These are phyloP conservation scores for Diaporthe humulicola DNA, from an alignment of 2,329 filamentous ascomycete genomes.

Conservation along the genomic window DNA sequence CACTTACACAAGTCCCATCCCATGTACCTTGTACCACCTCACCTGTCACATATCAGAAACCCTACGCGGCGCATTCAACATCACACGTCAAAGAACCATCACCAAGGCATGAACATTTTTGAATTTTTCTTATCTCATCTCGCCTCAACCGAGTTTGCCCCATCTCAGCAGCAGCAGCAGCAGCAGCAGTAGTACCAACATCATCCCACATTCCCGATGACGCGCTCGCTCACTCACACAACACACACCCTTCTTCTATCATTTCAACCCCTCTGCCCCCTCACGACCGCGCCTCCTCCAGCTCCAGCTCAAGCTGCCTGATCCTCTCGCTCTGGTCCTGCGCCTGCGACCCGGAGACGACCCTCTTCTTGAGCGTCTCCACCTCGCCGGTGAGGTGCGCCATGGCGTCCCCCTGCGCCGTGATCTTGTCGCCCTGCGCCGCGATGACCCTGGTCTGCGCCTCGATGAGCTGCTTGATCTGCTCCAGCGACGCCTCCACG, in stretches of 20 bases:
- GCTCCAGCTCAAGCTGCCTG: conserved; percentile 75
- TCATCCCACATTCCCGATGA: conserved; percentile 9
- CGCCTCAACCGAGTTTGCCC: background rate
- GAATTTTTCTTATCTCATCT: conserved; percentile 5
- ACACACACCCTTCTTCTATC: background rate
- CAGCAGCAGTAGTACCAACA: background rate
- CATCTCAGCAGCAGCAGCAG: background rate
- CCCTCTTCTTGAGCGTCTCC: conserved; percentile 83
- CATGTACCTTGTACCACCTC: background rate
- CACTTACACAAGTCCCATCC: background rate
- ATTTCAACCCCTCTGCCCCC: background rate
- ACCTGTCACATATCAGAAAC: too few species aligned
- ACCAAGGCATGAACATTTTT: conserved; percentile 2
- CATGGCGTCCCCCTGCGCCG: conserved; percentile 79
- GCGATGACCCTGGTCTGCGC: conserved; percentile 83
- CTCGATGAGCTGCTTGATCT: conserved; percentile 84
- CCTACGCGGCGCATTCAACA: background rate
- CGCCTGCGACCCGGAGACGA: conserved; percentile 69
- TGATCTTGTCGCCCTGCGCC: conserved; percentile 79
- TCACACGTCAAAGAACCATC: background rate
- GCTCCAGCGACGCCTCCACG: conserved; percentile 75
- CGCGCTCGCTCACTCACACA: background rate
- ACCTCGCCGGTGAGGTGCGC: conserved; percentile 78
- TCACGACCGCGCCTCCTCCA: conserved; percentile 73
- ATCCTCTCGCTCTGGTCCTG: conserved; percentile 78